A percentile compares a stretch with the other conserved stretches of the same genome.
Evolutionary conservation across 2,329 filamentous ascomycete species (phyloP).

Genomic region (Penicillium fuscoglaucum): DNA sequence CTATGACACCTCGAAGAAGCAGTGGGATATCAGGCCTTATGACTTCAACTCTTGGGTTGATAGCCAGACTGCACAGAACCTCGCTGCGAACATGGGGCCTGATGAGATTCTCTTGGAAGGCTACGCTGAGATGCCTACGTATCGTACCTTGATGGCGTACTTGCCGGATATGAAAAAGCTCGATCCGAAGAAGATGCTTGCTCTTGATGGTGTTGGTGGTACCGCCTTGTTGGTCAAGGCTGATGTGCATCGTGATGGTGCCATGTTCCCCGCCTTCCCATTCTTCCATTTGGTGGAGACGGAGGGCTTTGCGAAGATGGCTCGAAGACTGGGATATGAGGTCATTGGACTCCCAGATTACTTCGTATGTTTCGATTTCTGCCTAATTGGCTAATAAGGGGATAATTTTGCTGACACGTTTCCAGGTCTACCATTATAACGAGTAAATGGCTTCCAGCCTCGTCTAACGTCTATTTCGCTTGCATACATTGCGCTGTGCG

Average conservation of each 20-base stretch:
- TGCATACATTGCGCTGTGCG: slow-evolving; percentile 9
- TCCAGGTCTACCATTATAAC: slow-evolving; percentile 84
- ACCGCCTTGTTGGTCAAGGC: slow-evolving; percentile 92
- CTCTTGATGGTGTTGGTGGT: slow-evolving; percentile 89
- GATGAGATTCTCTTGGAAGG: slow-evolving; percentile 94
- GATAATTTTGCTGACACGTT: slow-evolving; percentile 7
- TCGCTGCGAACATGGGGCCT: slow-evolving; percentile 77
- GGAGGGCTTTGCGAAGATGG: slow-evolving; percentile 98
- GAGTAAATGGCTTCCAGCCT: slow-evolving; percentile 55
- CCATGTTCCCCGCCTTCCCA: slow-evolving; percentile 96
- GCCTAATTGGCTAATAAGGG: background rate
- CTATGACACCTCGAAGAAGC: slow-evolving; percentile 69
- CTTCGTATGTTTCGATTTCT: slow-evolving; percentile 61
- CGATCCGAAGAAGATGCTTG: slow-evolving; percentile 64
- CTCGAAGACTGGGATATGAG: slow-evolving; percentile 79
- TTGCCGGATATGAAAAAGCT: slow-evolving; percentile 59
- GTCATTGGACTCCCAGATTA: slow-evolving; percentile 93
- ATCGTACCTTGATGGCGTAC: slow-evolving; percentile 86
- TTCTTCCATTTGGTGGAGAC: slow-evolving; percentile 98
- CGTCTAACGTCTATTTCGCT: background rate
- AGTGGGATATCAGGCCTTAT: slow-evolving; percentile 77
- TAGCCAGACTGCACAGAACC: slow-evolving; percentile 71
- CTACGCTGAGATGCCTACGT: slow-evolving; percentile 90
- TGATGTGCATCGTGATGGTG: slow-evolving; percentile 92
- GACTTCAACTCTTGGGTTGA: slow-evolving; percentile 99